Percentiles rank a stretch among this genome's conserved stretches.
Evolutionary conservation across 768 basidiomycete species (phyloP).

Genomic region (Tephrocybe rancida): DNA sequence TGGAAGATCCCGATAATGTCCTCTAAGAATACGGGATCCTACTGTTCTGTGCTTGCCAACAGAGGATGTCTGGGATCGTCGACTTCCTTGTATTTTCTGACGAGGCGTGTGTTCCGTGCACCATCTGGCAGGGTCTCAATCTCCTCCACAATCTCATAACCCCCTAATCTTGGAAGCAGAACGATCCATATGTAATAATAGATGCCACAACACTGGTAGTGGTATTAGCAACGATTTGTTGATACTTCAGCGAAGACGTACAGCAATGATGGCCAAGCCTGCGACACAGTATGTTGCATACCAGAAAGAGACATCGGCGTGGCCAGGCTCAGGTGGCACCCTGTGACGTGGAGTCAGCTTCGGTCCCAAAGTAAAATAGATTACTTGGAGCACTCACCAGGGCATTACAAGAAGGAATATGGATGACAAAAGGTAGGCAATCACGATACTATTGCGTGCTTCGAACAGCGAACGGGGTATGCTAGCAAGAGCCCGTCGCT

Average conservation of each 20-base stretch:
- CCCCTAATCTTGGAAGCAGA: conserved; percentile 41
- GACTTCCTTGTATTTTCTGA: conserved; percentile 29
- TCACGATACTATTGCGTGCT: conserved; percentile 24
- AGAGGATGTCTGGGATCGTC: conserved; percentile 14
- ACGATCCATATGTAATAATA: conserved; percentile 47
- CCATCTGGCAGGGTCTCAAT: conserved; percentile 41
- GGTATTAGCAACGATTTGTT: neutral
- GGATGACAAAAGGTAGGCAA: conserved; percentile 28
- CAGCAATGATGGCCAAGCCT: conserved; percentile 27
- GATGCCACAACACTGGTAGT: conserved; percentile 28
- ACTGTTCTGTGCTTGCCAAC: conserved; percentile 1
- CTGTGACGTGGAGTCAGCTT: conserved; percentile 15
- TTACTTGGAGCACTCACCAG: conserved; percentile 22
- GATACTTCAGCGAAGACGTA: conserved; percentile 10
- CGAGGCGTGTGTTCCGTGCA: conserved; percentile 33
- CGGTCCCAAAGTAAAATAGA: neutral
- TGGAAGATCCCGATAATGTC: too few relatives aligned
- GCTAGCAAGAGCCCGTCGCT: conserved; percentile 20
- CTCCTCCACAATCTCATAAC: conserved; percentile 50
- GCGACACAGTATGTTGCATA: conserved; percentile 39
- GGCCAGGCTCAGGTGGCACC: conserved; percentile 37
- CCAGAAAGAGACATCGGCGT: conserved; percentile 40
- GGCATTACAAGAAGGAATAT: conserved; percentile 33
- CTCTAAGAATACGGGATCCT: too few relatives aligned
- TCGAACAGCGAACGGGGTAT: conserved; percentile 26